A percentile compares a stretch with the other conserved stretches of the same genome.
Conservation (phyloP, 768 basidiomycete species). For the Suillus discolor region DNA sequence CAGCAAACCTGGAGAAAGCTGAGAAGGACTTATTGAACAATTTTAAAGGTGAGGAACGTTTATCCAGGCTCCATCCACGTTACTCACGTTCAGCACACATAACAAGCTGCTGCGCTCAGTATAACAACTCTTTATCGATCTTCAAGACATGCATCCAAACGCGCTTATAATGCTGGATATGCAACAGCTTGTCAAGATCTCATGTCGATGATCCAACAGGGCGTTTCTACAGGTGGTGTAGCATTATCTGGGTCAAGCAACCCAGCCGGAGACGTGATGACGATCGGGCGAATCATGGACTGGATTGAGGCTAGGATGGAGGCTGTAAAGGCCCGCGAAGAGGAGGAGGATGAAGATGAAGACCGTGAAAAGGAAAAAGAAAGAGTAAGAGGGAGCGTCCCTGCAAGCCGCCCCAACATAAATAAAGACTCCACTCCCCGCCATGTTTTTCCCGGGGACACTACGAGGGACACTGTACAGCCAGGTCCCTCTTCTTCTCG, state of each 20-base stretch:
- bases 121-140: conserved; percentile 86
- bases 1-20: conserved; percentile 68
- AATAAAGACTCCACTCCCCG: conserved; percentile 22
- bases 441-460: conserved; percentile 19
- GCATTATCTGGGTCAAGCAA: conserved; percentile 43
- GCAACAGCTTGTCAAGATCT: conserved; percentile 80
- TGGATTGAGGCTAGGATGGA: conserved; percentile 84
- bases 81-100: conserved; percentile 24
- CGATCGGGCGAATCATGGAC: conserved; percentile 80
- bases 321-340: conserved; percentile 70
- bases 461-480: conserved; percentile 22
- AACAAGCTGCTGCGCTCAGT: conserved; percentile 75
- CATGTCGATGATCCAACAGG: conserved; percentile 80
- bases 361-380: conserved; percentile 61
- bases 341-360: conserved; percentile 84
- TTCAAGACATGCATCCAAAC: conserved; percentile 73
- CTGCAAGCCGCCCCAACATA: conserved; percentile 17
- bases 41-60: conserved; percentile 62
- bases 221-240: conserved; percentile 64
- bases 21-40: conserved; percentile 82
- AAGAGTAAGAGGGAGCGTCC: conserved; percentile 33
- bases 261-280: conserved; percentile 60
- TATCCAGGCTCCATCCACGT: conserved; percentile 5
- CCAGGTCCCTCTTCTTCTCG: conserved; percentile 18
- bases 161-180: conserved; percentile 81